Evolutionary conservation across 306 rosid genomes (phyloP).

Genomic region (Cucurbita argyrosperma): DNA sequence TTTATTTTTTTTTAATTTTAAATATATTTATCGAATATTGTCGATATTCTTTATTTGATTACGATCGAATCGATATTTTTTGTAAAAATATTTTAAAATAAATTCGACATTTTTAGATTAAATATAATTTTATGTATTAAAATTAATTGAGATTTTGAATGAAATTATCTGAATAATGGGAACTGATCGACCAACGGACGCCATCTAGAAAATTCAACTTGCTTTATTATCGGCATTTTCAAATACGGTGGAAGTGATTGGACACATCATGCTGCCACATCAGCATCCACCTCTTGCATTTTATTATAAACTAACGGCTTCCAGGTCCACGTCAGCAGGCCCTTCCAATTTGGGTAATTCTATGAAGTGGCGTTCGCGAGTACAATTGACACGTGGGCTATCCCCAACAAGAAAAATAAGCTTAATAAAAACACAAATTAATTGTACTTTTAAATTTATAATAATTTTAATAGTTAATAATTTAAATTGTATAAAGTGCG

Average conservation of each 20-base stretch:
- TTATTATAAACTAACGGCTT: background rate
- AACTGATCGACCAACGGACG: background rate
- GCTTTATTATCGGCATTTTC: background rate
- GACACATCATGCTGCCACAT: background rate
- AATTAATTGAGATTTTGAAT: background rate
- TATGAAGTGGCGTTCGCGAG: background rate
- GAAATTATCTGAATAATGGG: background rate
- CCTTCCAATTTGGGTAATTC: background rate
- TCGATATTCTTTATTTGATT: no score
- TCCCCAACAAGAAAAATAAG: no score
- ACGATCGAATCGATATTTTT: no score
- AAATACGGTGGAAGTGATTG: background rate
- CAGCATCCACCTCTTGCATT: background rate
- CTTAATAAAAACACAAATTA: no score
- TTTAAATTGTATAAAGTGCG: background rate
- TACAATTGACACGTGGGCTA: background rate
- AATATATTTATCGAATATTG: background rate
- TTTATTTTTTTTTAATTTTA: background rate
- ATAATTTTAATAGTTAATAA: no score
- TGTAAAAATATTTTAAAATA: no score
- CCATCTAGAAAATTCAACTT: background rate
- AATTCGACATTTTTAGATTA: no score
- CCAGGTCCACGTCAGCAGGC: background rate
- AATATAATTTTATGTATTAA: no score
- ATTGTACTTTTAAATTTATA: no score